Evolutionary conservation across 306 rosid genomes (phyloP).

Genomic region (Malus orientalis): DNA sequence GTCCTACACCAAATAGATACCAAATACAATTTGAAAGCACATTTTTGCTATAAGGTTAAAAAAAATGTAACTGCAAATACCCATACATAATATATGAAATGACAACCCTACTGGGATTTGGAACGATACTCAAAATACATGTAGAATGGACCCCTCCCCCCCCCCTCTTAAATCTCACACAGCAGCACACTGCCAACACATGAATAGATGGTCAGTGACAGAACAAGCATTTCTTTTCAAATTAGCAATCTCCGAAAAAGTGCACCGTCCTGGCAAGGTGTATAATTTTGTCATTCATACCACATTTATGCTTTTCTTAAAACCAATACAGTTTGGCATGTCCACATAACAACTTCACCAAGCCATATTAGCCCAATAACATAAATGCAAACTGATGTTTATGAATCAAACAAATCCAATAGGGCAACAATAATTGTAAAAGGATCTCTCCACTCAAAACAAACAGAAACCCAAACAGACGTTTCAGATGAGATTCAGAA

Average conservation of each 20-base stretch:
- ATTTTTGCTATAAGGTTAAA: not conserved
- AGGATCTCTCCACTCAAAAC: not conserved
- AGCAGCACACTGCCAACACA: not conserved
- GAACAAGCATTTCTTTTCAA: too few species aligned
- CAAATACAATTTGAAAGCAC: not conserved
- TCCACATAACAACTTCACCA: not conserved
- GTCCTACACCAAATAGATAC: not conserved
- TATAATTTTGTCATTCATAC: not conserved
- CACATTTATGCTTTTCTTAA: not conserved
- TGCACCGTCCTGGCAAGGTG: not conserved
- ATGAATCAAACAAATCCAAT: not conserved
- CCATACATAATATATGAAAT: not conserved
- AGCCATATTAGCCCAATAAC: not conserved
- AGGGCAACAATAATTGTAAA: not conserved
- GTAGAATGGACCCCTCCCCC: not conserved
- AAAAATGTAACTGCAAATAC: not conserved
- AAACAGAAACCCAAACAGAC: not conserved
- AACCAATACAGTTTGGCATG: not conserved
- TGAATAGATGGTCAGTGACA: not conserved
- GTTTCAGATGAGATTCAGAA: not conserved
- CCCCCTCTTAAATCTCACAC: not conserved
- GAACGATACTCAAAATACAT: not conserved
- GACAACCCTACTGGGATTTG: too few species aligned
- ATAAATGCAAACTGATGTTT: not conserved
- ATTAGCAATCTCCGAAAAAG: too few species aligned